These are phyloP conservation scores for Tolypocladium ophioglossoides DNA, from an alignment of 2,329 filamentous ascomycete species.

Conservation along the genomic window DNA sequence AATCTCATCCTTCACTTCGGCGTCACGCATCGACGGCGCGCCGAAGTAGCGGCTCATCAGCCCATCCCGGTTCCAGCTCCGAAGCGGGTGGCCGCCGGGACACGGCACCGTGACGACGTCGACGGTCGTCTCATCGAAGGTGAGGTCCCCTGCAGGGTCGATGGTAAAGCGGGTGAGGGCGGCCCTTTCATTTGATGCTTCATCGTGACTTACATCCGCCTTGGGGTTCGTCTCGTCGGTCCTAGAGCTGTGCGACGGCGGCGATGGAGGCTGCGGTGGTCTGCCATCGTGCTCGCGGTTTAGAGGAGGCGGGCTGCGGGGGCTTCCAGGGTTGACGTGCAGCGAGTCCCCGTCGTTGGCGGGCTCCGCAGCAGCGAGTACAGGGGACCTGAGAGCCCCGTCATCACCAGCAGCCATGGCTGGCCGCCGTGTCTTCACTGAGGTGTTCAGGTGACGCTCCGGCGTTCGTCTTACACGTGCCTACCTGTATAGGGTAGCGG, in stretches of 20 bases:
- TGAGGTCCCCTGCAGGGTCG: slow-evolving; percentile 23
- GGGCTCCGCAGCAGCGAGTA: slow-evolving; percentile 3
- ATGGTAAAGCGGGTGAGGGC: slow-evolving; percentile 16
- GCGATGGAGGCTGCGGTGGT: neutral
- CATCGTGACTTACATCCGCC: neutral
- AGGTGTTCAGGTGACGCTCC: neutral
- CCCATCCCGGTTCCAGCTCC: slow-evolving; percentile 41
- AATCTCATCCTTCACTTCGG: slow-evolving; percentile 12
- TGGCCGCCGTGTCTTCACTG: neutral
- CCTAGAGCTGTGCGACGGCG: slow-evolving; percentile 1
- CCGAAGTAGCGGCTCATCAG: slow-evolving; percentile 37
- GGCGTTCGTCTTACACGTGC: neutral
- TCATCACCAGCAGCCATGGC: slow-evolving; percentile 9
- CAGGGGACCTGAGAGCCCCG: slow-evolving; percentile 2
- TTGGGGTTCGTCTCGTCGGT: slow-evolving; percentile 7
- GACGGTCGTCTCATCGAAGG: slow-evolving; percentile 41
- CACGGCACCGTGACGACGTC: slow-evolving; percentile 45
- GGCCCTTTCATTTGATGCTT: neutral
- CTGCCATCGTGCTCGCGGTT: neutral
- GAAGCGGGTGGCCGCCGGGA: slow-evolving; percentile 39
- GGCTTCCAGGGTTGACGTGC: slow-evolving; percentile 16
- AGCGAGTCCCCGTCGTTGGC: slow-evolving; percentile 14
- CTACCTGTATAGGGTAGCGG: neutral
- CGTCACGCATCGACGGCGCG: slow-evolving; percentile 27
- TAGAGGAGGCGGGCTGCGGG: slow-evolving; percentile 11